Percentiles rank a stretch among this genome's conserved stretches.
phyloP scores from a whole-genome alignment of 1,284 basidiomycete genomes.

The Boletellus deceptivus region DNA sequence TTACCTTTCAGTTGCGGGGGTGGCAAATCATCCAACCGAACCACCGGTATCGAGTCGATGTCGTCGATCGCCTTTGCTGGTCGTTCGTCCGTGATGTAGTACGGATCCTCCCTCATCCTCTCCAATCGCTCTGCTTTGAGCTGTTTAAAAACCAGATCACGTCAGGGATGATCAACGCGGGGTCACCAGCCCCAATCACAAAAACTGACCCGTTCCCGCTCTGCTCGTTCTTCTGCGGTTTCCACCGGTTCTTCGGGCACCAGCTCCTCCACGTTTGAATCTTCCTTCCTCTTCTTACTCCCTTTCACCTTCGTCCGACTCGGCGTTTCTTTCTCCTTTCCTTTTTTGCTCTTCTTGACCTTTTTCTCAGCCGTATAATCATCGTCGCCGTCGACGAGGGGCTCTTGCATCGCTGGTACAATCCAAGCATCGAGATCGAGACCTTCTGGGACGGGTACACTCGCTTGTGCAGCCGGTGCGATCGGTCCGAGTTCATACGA shows the following conservation, averaged over 20 bases:
- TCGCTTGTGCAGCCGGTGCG: constrained; percentile 75
- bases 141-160: constrained; percentile 38
- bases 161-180: constrained; percentile 2
- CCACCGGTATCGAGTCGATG: constrained; percentile 83
- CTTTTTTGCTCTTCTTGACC: constrained; percentile 46
- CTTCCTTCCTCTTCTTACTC: constrained; percentile 32
- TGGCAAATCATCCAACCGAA: constrained; percentile 71
- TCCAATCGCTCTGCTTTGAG: constrained; percentile 72
- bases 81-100: constrained; percentile 75
- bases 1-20: constrained; percentile 36
- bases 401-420: constrained; percentile 59
- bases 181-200: not conserved
- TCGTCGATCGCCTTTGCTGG: constrained; percentile 49
- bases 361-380: constrained; percentile 30
- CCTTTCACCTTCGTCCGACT: constrained; percentile 31
- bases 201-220: constrained; percentile 55
- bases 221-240: constrained; percentile 54
- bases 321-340: constrained; percentile 49
- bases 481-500: constrained; percentile 86
- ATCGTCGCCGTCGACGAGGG: constrained; percentile 26
- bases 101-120: constrained; percentile 79
- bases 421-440: constrained; percentile 87
- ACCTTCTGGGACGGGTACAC: constrained; percentile 79
- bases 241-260: constrained; percentile 40
- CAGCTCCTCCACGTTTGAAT: constrained; percentile 33